Evolutionary conservation across 1,284 basidiomycete species (phyloP), one percentile per base, ranked within the genome.

Genomic region (Limonomyces culmigenus): DNA sequence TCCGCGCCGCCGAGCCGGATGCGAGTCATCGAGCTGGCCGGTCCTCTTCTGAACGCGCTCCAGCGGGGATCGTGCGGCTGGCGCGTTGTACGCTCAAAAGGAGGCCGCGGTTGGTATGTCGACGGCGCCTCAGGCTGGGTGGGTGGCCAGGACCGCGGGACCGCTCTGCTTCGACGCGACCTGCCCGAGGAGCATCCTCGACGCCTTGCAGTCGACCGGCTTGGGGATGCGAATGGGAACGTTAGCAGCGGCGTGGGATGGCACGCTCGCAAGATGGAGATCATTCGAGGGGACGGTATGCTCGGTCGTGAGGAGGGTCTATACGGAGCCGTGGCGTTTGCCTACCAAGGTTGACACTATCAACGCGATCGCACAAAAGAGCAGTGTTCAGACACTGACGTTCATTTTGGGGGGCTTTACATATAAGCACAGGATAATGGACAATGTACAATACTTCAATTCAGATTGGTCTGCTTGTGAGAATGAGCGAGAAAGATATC

Each of bases 221-320:
- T 93, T n/a, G 74, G 84, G 11, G 67, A 77, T 43, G 76, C 79
- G 10, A 85, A 87, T 45, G 89, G 89, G 1, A 86, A 88, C 47
- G 91, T 95, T 3, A 79, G 69, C 47, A 87, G 81, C 48, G 83
- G 79, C 3, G 72, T 91, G 2, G 93, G 93, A 0, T 98, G 93
- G 92, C 89, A 96, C 56, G 76, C 84, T 23, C 62, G 89, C 36
- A 98, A 98, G 63, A 92, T 96, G 88, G 92, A 97, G 70, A 85
- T 95, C 37, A 39, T 96, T 39, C 74, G 84, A 45, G 91, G 91
- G 3, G 67, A 81, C 48, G 91, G 91, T 11, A 78, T 96, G 71
- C 61, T 93, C 25, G 91, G 89, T 3, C 69, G 87, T 12, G 92
- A 95, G 55, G 85, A 86, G 45, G 91, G 91, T 4, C 56, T 93